Percentiles rank a stretch among this genome's conserved stretches.
phyloP scores from a whole-genome alignment of 2,329 filamentous ascomycete species.

The Torrubiella hemipterigena region DNA sequence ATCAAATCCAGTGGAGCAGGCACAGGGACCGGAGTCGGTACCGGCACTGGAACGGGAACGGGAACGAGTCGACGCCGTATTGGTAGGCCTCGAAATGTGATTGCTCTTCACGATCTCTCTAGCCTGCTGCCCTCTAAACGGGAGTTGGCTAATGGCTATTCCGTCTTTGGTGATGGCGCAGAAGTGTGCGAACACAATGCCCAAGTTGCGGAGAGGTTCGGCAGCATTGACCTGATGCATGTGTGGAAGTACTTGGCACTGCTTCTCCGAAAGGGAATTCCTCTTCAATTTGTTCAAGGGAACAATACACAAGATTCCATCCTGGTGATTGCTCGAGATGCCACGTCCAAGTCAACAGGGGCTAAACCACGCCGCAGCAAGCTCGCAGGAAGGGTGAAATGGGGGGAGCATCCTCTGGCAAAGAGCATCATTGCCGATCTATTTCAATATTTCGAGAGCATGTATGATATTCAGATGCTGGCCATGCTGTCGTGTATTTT shows the following conservation, averaged over 20 bases:
- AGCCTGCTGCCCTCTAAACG: slow-evolving; percentile 66
- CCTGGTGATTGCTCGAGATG: slow-evolving; percentile 56
- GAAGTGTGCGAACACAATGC: slow-evolving; percentile 80
- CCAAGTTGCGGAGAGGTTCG: slow-evolving; percentile 58
- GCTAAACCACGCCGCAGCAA: slow-evolving; percentile 6
- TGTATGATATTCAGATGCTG: slow-evolving; percentile 57
- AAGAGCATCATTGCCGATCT: slow-evolving; percentile 47
- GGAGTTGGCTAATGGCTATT: slow-evolving; percentile 66
- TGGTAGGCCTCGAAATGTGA: slow-evolving; percentile 49
- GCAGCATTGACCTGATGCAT: slow-evolving; percentile 59
- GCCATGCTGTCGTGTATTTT: slow-evolving; percentile 63
- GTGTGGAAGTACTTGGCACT: slow-evolving; percentile 76
- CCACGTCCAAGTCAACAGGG: slow-evolving; percentile 25
- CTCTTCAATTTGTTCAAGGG: slow-evolving; percentile 50
- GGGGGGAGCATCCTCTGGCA: slow-evolving; percentile 54
- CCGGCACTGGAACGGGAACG: slow-evolving; percentile 36
- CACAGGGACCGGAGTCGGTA: slow-evolving; percentile 43
- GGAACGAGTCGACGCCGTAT: slow-evolving; percentile 36
- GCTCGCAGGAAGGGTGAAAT: slow-evolving; percentile 51
- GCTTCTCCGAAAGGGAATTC: slow-evolving; percentile 65
- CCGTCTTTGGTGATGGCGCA: slow-evolving; percentile 71
- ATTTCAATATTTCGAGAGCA: slow-evolving; percentile 51
- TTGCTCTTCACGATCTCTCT: slow-evolving; percentile 62
- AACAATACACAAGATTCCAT: slow-evolving; percentile 45
- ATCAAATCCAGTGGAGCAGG: slow-evolving; percentile 48